A percentile compares a stretch with the other conserved stretches of the same genome.
These are phyloP conservation scores for Buxus sempervirens DNA, from an alignment of 164 flowering plant genomes.

Conservation along the genomic window DNA sequence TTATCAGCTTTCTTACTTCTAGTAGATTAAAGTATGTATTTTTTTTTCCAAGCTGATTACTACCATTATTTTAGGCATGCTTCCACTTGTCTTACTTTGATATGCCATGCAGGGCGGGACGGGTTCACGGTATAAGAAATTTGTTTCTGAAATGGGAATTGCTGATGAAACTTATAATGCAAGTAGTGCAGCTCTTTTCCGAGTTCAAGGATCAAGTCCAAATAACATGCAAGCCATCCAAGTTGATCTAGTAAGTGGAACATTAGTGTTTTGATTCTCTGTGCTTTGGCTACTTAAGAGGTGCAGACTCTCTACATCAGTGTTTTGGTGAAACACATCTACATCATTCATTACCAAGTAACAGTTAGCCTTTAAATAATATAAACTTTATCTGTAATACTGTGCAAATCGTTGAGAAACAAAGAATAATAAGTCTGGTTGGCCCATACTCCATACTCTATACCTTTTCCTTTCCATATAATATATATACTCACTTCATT, in stretches of 20 bases:
- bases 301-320: too few species aligned
- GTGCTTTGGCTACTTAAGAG: too few species aligned
- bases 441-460: too few species aligned
- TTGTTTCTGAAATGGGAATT: slow-evolving; percentile 34
- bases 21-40: neutral
- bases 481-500: too few species aligned
- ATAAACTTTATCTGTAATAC: too few species aligned
- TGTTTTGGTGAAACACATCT: too few species aligned
- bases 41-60: neutral
- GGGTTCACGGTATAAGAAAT: slow-evolving; percentile 39
- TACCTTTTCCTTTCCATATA: too few species aligned
- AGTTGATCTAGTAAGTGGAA: slow-evolving; percentile 51
- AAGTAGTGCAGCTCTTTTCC: slow-evolving; percentile 47
- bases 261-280: neutral
- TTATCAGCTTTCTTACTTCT: neutral
- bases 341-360: too few species aligned
- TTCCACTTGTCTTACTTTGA: neutral
- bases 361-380: too few species aligned
- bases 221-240: slow-evolving; percentile 67
- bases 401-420: too few species aligned
- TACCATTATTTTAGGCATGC: neutral
- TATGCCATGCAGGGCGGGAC: slow-evolving; percentile 43
- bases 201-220: slow-evolving; percentile 55
- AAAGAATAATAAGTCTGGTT: too few species aligned
- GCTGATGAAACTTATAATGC: slow-evolving; percentile 44